Percentiles rank a stretch among this genome's conserved stretches.
Conservation (phyloP, 768 basidiomycete species). For the Termitomyces sp. region DNA sequence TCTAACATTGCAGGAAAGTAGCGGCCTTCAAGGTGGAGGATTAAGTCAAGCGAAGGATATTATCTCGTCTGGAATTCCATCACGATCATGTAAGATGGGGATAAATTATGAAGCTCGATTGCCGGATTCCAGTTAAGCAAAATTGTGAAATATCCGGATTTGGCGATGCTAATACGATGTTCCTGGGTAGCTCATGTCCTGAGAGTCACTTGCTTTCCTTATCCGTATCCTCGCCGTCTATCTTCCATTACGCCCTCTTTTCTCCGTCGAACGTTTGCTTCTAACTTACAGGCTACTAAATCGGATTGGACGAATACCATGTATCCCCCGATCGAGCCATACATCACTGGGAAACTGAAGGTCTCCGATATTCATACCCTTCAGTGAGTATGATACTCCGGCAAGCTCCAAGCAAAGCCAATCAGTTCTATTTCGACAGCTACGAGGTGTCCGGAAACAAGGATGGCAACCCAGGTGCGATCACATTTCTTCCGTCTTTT, state of each 20-base stretch:
- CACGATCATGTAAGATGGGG: not conserved
- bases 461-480: conserved; percentile 64
- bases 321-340: conserved; percentile 69
- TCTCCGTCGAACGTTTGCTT: not conserved
- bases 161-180: conserved; percentile 4
- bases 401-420: not conserved
- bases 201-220: not conserved
- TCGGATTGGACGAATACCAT: conserved; percentile 24
- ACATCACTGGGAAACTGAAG: conserved; percentile 56
- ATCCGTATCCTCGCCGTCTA: not conserved
- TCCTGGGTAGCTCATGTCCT: not conserved
- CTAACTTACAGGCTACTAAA: not conserved
- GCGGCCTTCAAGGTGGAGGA: not conserved
- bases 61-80: not conserved
- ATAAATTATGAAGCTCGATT: not conserved
- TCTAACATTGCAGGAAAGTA: conserved; percentile 8
- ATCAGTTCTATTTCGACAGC: conserved; percentile 29
- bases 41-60: not conserved
- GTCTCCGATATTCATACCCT: conserved; percentile 73
- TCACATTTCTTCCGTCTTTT: not conserved
- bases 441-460: conserved; percentile 80
- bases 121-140: not conserved
- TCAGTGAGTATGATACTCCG: conserved; percentile 38
- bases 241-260: not conserved
- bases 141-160: conserved; percentile 1